Evolutionary conservation across 208 protist genomes (phyloP).

Genomic region (Polymyxa betae): DNA sequence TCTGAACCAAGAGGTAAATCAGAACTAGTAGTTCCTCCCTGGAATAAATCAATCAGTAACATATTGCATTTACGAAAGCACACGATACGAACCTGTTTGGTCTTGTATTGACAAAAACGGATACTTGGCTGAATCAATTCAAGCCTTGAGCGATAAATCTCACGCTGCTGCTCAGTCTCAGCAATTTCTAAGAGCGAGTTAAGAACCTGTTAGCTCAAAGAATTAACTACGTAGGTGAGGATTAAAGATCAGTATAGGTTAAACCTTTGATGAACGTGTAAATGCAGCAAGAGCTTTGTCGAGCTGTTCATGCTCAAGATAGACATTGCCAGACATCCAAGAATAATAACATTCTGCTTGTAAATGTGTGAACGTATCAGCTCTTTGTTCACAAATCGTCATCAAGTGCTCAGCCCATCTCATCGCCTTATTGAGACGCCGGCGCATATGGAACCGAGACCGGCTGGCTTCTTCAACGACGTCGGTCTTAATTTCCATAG

Average conservation of each 20-base stretch:
- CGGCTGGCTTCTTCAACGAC: neutral
- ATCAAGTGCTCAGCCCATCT: constrained; percentile 7
- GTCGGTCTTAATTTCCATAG: constrained; percentile 21
- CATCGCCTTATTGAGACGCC: neutral
- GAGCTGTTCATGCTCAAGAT: neutral
- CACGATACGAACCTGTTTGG: neutral
- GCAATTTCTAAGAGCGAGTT: neutral
- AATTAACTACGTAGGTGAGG: neutral
- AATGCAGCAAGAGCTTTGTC: neutral
- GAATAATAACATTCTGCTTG: neutral
- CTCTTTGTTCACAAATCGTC: neutral
- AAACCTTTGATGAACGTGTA: neutral
- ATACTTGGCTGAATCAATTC: constrained; percentile 13
- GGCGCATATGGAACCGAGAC: neutral
- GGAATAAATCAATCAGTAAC: neutral
- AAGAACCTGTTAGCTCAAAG: neutral
- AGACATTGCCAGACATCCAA: constrained; percentile 41
- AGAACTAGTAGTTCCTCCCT: neutral
- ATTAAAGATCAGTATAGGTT: neutral
- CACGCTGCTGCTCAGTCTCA: neutral
- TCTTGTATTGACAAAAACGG: neutral
- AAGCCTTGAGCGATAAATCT: neutral
- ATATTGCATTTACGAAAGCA: no score
- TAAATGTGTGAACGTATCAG: neutral
- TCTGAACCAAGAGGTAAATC: no score